Evolutionary conservation across 2,329 filamentous ascomycete genomes (phyloP).

Genomic region (Lachnellula occidentalis): DNA sequence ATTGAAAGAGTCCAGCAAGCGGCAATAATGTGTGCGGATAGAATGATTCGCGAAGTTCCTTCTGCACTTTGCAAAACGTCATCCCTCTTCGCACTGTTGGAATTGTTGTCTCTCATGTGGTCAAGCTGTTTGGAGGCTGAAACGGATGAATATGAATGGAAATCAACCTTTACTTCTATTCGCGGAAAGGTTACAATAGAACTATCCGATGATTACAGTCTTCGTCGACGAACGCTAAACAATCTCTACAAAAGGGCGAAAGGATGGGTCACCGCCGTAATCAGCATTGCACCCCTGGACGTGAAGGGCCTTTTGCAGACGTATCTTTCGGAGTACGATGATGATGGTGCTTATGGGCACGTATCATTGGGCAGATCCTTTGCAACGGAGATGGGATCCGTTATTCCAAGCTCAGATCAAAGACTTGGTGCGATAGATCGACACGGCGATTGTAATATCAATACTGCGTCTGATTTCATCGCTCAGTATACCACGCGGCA

Average conservation of each 20-base stretch:
- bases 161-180: slow-evolving; percentile 70
- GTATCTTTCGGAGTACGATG: slow-evolving; percentile 90
- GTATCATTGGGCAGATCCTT: slow-evolving; percentile 91
- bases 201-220: slow-evolving; percentile 86
- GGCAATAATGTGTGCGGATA: slow-evolving; percentile 76
- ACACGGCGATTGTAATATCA: slow-evolving; percentile 68
- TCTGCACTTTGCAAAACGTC: slow-evolving; percentile 85
- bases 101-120: slow-evolving; percentile 93
- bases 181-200: slow-evolving; percentile 77
- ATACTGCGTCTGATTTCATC: slow-evolving; percentile 92
- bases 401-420: slow-evolving; percentile 81
- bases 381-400: slow-evolving; percentile 83
- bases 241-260: slow-evolving; percentile 71
- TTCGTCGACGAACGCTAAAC: slow-evolving; percentile 74
- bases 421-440: slow-evolving; percentile 76
- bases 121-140: slow-evolving; percentile 89
- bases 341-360: slow-evolving; percentile 85
- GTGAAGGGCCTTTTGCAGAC: slow-evolving; percentile 94
- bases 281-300: slow-evolving; percentile 83
- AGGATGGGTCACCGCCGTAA: slow-evolving; percentile 71
- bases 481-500: slow-evolving; percentile 96
- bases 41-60: slow-evolving; percentile 77
- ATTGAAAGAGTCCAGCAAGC: slow-evolving; percentile 88
- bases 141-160: slow-evolving; percentile 87
- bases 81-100: slow-evolving; percentile 86